phyloP scores from a whole-genome alignment of 2,329 filamentous ascomycete species.

The Fusarium abutilonis region DNA sequence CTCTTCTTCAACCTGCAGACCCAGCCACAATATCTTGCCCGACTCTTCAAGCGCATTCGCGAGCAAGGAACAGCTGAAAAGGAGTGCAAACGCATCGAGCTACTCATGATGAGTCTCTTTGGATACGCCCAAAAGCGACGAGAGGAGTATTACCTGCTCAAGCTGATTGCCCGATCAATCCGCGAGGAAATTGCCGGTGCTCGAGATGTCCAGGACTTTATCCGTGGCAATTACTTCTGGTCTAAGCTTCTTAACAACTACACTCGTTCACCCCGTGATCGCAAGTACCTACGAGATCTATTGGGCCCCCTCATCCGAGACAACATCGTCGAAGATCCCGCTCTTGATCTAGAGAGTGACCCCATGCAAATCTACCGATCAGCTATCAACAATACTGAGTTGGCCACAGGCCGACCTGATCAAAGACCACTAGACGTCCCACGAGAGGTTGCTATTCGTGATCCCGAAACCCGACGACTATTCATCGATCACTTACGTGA shows the following conservation, averaged over 20 bases:
- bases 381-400: slow-evolving; percentile 95
- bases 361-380: slow-evolving; percentile 97
- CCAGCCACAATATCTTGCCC: slow-evolving; percentile 91
- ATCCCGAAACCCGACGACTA: slow-evolving; percentile 88
- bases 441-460: slow-evolving; percentile 92
- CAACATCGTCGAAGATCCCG: slow-evolving; percentile 91
- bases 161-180: slow-evolving; percentile 83
- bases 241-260: slow-evolving; percentile 86
- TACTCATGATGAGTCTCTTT: slow-evolving; percentile 94
- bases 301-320: slow-evolving; percentile 87
- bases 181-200: slow-evolving; percentile 85
- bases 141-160: slow-evolving; percentile 96
- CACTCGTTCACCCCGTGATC: slow-evolving; percentile 87
- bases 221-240: slow-evolving; percentile 94
- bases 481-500: slow-evolving; percentile 97
- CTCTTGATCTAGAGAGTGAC: slow-evolving; percentile 93
- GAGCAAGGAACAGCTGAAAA: slow-evolving; percentile 88
- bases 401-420: slow-evolving; percentile 87
- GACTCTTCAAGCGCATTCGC: slow-evolving; percentile 84
- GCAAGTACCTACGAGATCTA: slow-evolving; percentile 90
- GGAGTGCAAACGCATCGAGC: slow-evolving; percentile 90
- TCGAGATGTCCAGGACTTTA: slow-evolving; percentile 80
- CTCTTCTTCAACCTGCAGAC: slow-evolving; percentile 98
- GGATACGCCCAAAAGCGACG: slow-evolving; percentile 96
- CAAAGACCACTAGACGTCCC: slow-evolving; percentile 84